Evolutionary conservation across 306 rosid species (phyloP).

Genomic region (Gastrolobium bilobum): DNA sequence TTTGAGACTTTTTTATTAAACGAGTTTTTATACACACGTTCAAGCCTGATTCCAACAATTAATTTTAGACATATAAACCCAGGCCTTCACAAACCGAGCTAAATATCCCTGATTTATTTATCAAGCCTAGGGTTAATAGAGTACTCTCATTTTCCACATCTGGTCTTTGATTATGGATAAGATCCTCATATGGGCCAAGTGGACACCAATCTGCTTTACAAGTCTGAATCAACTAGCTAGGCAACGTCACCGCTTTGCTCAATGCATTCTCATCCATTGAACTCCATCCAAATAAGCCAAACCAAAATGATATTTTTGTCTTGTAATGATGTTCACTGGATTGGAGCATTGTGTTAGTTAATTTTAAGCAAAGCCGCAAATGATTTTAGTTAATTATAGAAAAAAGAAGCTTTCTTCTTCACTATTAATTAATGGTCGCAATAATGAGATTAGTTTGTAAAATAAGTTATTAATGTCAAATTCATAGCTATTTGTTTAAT

Average conservation of each 20-base stretch:
- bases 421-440: neutral
- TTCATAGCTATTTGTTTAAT: conserved; percentile 26
- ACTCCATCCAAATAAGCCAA: conserved; percentile 19
- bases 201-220: conserved; percentile 7
- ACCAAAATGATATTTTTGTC: conserved; percentile 31
- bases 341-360: conserved; percentile 33
- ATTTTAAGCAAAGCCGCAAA: conserved; percentile 29
- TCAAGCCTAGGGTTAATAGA: no score
- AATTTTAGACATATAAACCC: no score
- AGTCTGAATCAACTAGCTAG: conserved; percentile 7
- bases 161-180: conserved; percentile 35
- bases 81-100: no score
- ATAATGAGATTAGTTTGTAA: conserved; percentile 18
- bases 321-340: conserved; percentile 28
- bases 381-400: conserved; percentile 20
- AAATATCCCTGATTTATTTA: no score
- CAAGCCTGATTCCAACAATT: no score
- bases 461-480: conserved; percentile 18
- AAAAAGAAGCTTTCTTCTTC: conserved; percentile 19
- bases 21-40: no score
- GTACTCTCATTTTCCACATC: neutral
- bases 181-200: conserved; percentile 41
- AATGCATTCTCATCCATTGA: conserved; percentile 36
- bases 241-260: conserved; percentile 21
- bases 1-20: no score